A percentile compares a stretch with the other conserved stretches of the same genome.
These are phyloP conservation scores for Boletus pseudopeckii DNA, from an alignment of 768 basidiomycete genomes.

Conservation along the genomic window DNA sequence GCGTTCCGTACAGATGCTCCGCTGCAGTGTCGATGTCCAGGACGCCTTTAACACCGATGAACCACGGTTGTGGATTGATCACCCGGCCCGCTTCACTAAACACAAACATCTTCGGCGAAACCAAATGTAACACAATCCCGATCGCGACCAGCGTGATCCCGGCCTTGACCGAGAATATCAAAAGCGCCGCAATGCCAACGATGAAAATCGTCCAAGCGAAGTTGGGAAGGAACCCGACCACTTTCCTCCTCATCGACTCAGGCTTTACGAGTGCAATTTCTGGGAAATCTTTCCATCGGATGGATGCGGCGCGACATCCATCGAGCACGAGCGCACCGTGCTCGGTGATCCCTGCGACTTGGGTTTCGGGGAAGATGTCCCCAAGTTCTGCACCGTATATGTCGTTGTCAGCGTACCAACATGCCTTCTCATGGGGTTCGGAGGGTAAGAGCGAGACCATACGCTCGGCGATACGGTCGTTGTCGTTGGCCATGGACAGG, in stretches of 20 bases:
- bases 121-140: not conserved
- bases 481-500: constrained; percentile 24
- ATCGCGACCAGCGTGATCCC: constrained; percentile 1
- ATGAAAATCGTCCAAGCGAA: constrained; percentile 8
- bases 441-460: constrained; percentile 20
- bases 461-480: constrained; percentile 19
- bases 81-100: constrained; percentile 18
- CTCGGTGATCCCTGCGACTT: constrained; percentile 18
- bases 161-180: not conserved
- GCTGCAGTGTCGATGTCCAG: constrained; percentile 7
- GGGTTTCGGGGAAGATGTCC: constrained; percentile 18
- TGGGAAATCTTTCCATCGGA: constrained; percentile 23
- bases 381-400: constrained; percentile 14
- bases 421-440: not conserved
- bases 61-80: constrained; percentile 14
- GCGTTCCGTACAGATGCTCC: constrained; percentile 13
- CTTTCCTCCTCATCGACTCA: constrained; percentile 3
- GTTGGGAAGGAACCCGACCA: constrained; percentile 9
- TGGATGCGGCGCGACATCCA: constrained; percentile 15
- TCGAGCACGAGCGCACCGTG: constrained; percentile 18
- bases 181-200: not conserved
- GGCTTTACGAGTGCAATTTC: constrained; percentile 8
- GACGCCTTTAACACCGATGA: constrained; percentile 21
- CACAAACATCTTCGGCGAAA: constrained; percentile 6
- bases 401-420: constrained; percentile 22